Percentiles rank a stretch among this genome's conserved stretches.
Conservation (phyloP, 768 basidiomycete species). For the Termitomyces sp. region DNA sequence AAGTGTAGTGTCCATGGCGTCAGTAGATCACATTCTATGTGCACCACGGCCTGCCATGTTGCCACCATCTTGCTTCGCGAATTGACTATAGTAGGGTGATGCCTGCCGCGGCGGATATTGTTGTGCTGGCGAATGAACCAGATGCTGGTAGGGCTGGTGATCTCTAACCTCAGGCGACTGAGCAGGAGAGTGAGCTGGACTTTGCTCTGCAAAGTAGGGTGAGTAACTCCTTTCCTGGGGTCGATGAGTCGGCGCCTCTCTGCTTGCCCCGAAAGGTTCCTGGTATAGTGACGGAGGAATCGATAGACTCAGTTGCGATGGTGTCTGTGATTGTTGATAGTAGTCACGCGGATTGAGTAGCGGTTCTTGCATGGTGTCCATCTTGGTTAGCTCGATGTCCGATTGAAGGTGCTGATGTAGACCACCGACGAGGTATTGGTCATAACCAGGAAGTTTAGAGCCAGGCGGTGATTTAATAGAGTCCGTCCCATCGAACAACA, state of each 20-base stretch:
- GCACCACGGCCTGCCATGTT: conserved; percentile 39
- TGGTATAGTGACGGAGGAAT: conserved; percentile 40
- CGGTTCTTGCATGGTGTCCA: conserved; percentile 60
- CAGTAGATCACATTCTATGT: conserved; percentile 21
- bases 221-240: conserved; percentile 41
- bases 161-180: conserved; percentile 19
- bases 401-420: conserved; percentile 22
- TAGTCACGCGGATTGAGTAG: conserved; percentile 41
- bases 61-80: conserved; percentile 21
- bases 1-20: neutral
- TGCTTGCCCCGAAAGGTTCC: conserved; percentile 28
- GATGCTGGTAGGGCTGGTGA: conserved; percentile 13
- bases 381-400: conserved; percentile 50
- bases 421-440: conserved; percentile 52
- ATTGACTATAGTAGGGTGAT: conserved; percentile 21
- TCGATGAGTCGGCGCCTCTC: conserved; percentile 63
- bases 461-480: conserved; percentile 31
- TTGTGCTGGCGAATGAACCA: conserved; percentile 11
- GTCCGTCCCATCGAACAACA: conserved; percentile 44
- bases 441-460: conserved; percentile 42
- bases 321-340: conserved; percentile 28
- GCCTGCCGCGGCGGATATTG: conserved; percentile 25
- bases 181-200: conserved; percentile 22
- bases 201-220: conserved; percentile 20
- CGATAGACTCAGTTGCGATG: conserved; percentile 34